These are phyloP conservation scores for Candida broadrunensis DNA, from an alignment of 805 yeast species.

Conservation along the genomic window DNA sequence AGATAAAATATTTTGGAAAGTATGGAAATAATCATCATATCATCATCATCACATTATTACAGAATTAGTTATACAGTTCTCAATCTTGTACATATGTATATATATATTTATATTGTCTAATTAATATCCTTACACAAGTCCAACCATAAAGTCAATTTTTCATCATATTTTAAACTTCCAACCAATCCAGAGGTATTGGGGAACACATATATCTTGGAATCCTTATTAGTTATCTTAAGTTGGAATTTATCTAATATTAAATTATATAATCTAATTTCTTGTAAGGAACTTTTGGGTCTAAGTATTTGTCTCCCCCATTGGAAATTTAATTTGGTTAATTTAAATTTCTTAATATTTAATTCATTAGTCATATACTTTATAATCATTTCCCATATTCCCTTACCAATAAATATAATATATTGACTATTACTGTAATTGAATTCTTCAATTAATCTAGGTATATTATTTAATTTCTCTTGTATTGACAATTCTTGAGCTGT, in stretches of 20 bases:
- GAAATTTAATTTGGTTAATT: constrained; percentile 32
- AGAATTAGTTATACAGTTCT: too few species aligned
- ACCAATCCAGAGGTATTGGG: constrained; percentile 77
- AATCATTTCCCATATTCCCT: constrained; percentile 70
- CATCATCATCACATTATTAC: too few species aligned
- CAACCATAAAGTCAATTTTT: constrained; percentile 50
- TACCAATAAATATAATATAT: constrained; percentile 61
- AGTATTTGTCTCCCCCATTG: constrained; percentile 48
- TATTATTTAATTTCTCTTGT: constrained; percentile 54
- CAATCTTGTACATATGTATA: too few species aligned
- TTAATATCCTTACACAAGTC: constrained; percentile 30
- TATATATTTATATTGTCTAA: not conserved
- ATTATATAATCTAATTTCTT: constrained; percentile 3
- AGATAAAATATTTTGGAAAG: constrained; percentile 24
- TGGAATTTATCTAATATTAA: constrained; percentile 15
- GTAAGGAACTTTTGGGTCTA: constrained; percentile 8
- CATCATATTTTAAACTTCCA: constrained; percentile 41
- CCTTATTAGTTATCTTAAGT: constrained; percentile 8
- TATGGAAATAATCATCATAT: constrained; percentile 32
- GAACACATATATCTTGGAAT: constrained; percentile 49
- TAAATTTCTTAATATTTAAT: constrained; percentile 22
- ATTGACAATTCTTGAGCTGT: constrained; percentile 52
- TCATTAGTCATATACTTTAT: constrained; percentile 29
- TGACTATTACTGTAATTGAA: constrained; percentile 37
- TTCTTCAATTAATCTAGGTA: constrained; percentile 48